Evolutionary conservation across 78 protist genomes (phyloP).

Genomic region (Dictyostelium citrinum): DNA sequence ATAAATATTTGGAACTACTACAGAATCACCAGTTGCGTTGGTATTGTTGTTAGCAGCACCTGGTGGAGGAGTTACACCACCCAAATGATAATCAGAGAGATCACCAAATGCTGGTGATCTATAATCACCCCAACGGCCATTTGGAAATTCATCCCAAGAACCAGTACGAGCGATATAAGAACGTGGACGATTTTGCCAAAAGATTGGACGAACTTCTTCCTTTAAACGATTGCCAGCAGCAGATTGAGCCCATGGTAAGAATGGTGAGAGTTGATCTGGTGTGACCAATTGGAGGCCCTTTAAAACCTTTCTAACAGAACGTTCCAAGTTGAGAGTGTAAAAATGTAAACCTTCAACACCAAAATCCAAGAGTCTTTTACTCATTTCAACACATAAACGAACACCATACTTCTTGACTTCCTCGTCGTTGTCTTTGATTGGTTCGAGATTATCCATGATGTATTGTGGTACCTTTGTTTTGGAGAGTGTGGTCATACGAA

Average conservation of each 20-base stretch:
- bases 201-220: conserved; percentile 94
- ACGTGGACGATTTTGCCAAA: conserved; percentile 93
- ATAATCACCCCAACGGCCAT: conserved; percentile 95
- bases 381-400: conserved; percentile 79
- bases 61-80: not conserved
- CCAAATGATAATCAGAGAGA: conserved; percentile 86
- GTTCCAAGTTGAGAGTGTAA: conserved; percentile 96
- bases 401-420: conserved; percentile 93
- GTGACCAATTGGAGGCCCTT: conserved; percentile 33
- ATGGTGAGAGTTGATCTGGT: conserved; percentile 25
- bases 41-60: not conserved
- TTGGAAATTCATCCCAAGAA: conserved; percentile 98
- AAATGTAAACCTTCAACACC: conserved; percentile 95
- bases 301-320: conserved; percentile 75
- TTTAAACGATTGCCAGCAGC: conserved; percentile 59
- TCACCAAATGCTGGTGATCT: conserved; percentile 96
- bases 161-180: conserved; percentile 88
- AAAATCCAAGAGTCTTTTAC: conserved; percentile 37
- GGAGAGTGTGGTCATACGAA: conserved; percentile 89
- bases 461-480: conserved; percentile 77
- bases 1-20: not conserved
- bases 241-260: conserved; percentile 80
- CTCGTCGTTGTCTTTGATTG: conserved; percentile 91
- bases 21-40: not conserved
- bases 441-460: conserved; percentile 79